phyloP scores from a whole-genome alignment of 345 rosid species.

The Sisymbrium altissimum region DNA sequence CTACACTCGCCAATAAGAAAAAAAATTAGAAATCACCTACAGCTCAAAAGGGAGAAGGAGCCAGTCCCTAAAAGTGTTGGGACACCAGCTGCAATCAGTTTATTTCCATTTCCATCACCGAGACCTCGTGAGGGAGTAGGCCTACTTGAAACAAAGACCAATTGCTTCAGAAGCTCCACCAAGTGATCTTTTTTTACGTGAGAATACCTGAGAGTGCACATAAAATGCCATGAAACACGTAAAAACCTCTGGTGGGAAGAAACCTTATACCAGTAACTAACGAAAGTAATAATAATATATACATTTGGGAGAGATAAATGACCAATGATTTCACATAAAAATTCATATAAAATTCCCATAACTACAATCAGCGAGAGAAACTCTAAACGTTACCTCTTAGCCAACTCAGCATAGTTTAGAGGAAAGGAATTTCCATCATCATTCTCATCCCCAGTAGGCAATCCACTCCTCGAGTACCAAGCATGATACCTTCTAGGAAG shows the following conservation, averaged over 20 bases:
- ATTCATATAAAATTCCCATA: background rate
- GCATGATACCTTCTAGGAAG: constrained; percentile 96
- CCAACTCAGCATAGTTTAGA: constrained; percentile 58
- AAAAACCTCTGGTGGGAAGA: constrained; percentile 6
- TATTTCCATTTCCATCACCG: constrained; percentile 46
- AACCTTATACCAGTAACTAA: background rate
- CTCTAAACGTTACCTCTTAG: constrained; percentile 57
- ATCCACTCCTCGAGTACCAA: constrained; percentile 85
- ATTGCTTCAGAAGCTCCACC: constrained; percentile 92
- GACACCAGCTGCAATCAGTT: constrained; percentile 76
- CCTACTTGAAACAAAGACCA: constrained; percentile 46
- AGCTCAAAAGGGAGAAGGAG: constrained; percentile 82
- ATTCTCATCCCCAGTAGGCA: constrained; percentile 56
- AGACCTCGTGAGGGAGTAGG: constrained; percentile 50
- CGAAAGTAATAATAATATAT: background rate
- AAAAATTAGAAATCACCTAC: constrained; percentile 47
- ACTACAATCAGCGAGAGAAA: constrained; percentile 12
- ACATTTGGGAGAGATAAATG: constrained; percentile 3
- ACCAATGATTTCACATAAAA: constrained; percentile 4
- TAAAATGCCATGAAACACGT: constrained; percentile 25
- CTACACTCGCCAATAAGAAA: background rate
- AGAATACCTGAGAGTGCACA: constrained; percentile 63
- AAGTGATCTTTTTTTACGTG: constrained; percentile 84
- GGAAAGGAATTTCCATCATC: constrained; percentile 86
- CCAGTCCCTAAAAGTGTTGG: constrained; percentile 90